Percentiles rank a stretch among this genome's conserved stretches.
phyloP scores from a whole-genome alignment of 768 basidiomycete genomes.

The Trametes cubensis region DNA sequence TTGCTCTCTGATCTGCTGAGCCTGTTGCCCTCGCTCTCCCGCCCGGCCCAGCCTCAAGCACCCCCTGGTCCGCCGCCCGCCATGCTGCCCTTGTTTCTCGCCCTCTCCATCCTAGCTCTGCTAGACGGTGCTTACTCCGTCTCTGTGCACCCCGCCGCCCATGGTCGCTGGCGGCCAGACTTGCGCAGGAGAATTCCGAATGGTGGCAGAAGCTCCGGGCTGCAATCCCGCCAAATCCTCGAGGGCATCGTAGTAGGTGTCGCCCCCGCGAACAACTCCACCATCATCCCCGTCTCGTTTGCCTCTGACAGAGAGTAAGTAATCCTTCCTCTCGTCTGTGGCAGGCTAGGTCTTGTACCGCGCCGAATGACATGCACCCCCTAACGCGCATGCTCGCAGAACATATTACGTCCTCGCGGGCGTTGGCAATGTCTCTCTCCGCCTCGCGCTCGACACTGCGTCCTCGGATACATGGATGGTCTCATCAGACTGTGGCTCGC shows the following conservation, averaged over 20 bases:
- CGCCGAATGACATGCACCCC: neutral
- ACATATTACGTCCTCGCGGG: slow-evolving; percentile 68
- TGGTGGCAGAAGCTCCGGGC: neutral
- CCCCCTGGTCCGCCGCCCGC: neutral
- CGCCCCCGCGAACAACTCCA: slow-evolving; percentile 12
- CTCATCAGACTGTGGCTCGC: slow-evolving; percentile 61
- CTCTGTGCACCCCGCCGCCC: neutral
- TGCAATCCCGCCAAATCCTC: slow-evolving; percentile 8
- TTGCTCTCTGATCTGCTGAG: slow-evolving; percentile 3
- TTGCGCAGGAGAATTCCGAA: slow-evolving; percentile 9
- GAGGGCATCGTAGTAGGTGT: slow-evolving; percentile 12
- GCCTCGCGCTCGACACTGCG: slow-evolving; percentile 73
- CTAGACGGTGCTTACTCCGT: slow-evolving; percentile 12
- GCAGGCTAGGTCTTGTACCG: neutral
- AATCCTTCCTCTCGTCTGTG: neutral
- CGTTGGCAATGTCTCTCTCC: slow-evolving; percentile 64
- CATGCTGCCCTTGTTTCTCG: slow-evolving; percentile 23
- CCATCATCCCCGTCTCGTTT: slow-evolving; percentile 16
- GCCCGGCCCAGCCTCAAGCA: neutral
- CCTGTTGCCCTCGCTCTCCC: neutral
- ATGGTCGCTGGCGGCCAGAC: slow-evolving; percentile 22
- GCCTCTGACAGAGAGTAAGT: slow-evolving; percentile 24
- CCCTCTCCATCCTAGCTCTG: slow-evolving; percentile 17
- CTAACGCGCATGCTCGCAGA: slow-evolving; percentile 39
- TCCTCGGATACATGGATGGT: slow-evolving; percentile 75